Evolutionary conservation across 805 yeast genomes (phyloP).

Genomic region (Lachancea fermentati): DNA sequence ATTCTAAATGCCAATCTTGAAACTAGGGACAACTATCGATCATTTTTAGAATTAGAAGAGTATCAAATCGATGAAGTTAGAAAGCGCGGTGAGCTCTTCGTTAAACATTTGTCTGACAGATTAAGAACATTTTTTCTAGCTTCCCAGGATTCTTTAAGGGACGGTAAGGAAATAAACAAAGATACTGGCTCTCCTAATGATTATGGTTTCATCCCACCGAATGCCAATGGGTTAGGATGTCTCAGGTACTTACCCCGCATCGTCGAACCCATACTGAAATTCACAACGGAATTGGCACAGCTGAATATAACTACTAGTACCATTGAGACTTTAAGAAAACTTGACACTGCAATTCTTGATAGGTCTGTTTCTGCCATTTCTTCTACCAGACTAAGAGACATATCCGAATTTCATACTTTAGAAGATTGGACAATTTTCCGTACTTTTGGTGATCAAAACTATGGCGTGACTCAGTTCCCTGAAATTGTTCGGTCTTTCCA

Average conservation of each 20-base stretch:
- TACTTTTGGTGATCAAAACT: conserved; percentile 21
- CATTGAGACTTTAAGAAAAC: conserved; percentile 34
- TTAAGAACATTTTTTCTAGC: conserved; percentile 32
- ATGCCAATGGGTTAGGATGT: conserved; percentile 57
- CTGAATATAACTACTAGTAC: conserved; percentile 37
- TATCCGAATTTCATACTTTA: conserved; percentile 35
- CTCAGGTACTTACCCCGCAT: conserved; percentile 46
- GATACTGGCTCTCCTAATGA: conserved; percentile 30
- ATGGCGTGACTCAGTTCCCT: conserved; percentile 36
- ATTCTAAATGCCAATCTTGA: conserved; percentile 25
- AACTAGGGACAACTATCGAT: conserved; percentile 29
- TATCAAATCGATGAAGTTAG: conserved; percentile 39
- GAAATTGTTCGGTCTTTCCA: conserved; percentile 33
- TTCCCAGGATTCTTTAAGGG: conserved; percentile 21
- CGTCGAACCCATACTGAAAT: conserved; percentile 38
- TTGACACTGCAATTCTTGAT: conserved; percentile 36
- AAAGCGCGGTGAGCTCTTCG: conserved; percentile 36
- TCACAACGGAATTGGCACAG: conserved; percentile 40
- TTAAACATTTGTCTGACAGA: conserved; percentile 31
- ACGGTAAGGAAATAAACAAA: conserved; percentile 9
- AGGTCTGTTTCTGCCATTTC: conserved; percentile 44
- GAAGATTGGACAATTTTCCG: conserved; percentile 37
- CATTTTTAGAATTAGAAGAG: conserved; percentile 38
- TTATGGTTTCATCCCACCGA: conserved; percentile 59
- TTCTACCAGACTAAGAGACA: conserved; percentile 47